Evolutionary conservation across 495 filamentous ascomycete genomes (phyloP).

Genomic region (Penicillium arizonense): DNA sequence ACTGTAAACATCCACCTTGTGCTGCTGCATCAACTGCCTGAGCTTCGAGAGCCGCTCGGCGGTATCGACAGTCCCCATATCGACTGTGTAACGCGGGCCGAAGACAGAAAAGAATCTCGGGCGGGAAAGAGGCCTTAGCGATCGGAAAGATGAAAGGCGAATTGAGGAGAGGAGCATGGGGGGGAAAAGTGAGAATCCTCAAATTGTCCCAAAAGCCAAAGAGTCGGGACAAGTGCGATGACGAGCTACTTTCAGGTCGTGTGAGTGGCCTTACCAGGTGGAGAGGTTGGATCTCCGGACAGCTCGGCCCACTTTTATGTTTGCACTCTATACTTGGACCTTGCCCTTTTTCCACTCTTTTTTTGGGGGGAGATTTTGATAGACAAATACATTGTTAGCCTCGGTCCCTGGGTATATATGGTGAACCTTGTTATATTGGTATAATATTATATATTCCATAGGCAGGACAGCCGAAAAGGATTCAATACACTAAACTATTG

Average conservation of each 20-base stretch:
- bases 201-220: neutral
- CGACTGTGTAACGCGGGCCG: conserved; percentile 39
- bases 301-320: conserved; percentile 15
- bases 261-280: conserved; percentile 11
- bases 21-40: conserved; percentile 82
- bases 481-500: too few species aligned
- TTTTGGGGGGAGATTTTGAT: too few species aligned
- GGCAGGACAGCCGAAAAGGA: too few species aligned
- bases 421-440: too few species aligned
- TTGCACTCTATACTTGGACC: conserved; percentile 4
- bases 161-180: conserved; percentile 44
- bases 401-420: neutral
- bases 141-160: conserved; percentile 36
- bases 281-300: conserved; percentile 10
- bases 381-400: neutral
- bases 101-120: conserved; percentile 39
- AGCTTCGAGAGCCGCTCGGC: conserved; percentile 72
- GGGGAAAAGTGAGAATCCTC: neutral
- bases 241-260: conserved; percentile 15
- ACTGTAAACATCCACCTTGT: conserved; percentile 93
- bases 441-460: too few species aligned
- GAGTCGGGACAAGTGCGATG: conserved; percentile 8
- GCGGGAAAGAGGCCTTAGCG: conserved; percentile 28
- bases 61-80: conserved; percentile 86
- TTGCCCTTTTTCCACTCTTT: too few species aligned